phyloP scores from a whole-genome alignment of 2,329 filamentous ascomycete species.

The Clonostachys solani region DNA sequence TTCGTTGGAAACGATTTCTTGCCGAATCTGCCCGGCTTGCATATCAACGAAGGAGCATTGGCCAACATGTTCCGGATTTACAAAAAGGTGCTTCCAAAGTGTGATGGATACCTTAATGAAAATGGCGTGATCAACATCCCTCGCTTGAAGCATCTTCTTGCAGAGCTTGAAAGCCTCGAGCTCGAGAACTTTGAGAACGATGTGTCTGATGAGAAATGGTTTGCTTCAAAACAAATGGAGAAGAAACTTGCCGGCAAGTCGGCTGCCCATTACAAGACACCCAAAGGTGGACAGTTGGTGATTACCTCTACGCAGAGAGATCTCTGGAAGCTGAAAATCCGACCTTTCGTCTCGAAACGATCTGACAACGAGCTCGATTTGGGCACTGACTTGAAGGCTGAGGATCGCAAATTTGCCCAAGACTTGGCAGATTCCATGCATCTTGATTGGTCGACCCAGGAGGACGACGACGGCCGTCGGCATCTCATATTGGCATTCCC shows the following conservation, averaged over 20 bases:
- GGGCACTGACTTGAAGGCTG: slow-evolving; percentile 67
- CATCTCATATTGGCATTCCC: slow-evolving; percentile 48
- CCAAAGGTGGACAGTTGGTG: slow-evolving; percentile 57
- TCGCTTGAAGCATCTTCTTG: slow-evolving; percentile 71
- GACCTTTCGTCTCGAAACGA: slow-evolving; percentile 74
- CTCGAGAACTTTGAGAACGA: slow-evolving; percentile 91
- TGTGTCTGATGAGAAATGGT: slow-evolving; percentile 84
- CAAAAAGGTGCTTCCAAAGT: slow-evolving; percentile 81
- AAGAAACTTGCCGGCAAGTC: slow-evolving; percentile 58
- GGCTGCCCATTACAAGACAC: slow-evolving; percentile 43
- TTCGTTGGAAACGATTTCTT: slow-evolving; percentile 99
- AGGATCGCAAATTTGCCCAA: slow-evolving; percentile 90
- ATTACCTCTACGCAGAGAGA: slow-evolving; percentile 78
- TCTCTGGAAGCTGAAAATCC: slow-evolving; percentile 75
- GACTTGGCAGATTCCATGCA: slow-evolving; percentile 67
- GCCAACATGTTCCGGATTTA: slow-evolving; percentile 97
- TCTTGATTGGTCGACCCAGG: slow-evolving; percentile 52
- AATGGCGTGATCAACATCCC: slow-evolving; percentile 86
- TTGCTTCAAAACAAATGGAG: slow-evolving; percentile 77
- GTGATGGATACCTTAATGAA: slow-evolving; percentile 95
- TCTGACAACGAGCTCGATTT: slow-evolving; percentile 66
- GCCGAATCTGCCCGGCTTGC: slow-evolving; percentile 89
- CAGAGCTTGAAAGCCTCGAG: slow-evolving; percentile 84
- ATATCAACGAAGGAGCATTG: slow-evolving; percentile 97
- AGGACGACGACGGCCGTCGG: slow-evolving; percentile 51